Percentiles rank a stretch among this genome's conserved stretches.
These are phyloP conservation scores for Mycena filopes DNA, from an alignment of 768 basidiomycete species.

Conservation along the genomic window DNA sequence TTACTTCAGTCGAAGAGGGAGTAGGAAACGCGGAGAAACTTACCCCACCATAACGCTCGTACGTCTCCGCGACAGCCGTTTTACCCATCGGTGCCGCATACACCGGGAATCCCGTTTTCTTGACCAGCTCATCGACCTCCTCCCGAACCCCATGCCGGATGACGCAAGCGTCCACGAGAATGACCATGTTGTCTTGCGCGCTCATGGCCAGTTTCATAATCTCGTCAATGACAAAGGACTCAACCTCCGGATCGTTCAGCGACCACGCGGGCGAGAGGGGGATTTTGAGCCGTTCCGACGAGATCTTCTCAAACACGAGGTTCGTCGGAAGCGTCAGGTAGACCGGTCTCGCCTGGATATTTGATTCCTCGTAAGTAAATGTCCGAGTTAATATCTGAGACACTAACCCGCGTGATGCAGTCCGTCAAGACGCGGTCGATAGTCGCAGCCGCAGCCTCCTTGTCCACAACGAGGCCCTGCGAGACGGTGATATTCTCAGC, in stretches of 20 bases:
- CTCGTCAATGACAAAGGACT: slow-evolving; percentile 76
- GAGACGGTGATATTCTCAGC: slow-evolving; percentile 78
- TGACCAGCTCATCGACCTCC: slow-evolving; percentile 70
- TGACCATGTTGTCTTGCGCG: slow-evolving; percentile 73
- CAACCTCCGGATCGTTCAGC: slow-evolving; percentile 65
- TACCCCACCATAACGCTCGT: slow-evolving; percentile 83
- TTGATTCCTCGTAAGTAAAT: not conserved
- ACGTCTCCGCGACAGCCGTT: slow-evolving; percentile 72
- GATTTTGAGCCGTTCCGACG: slow-evolving; percentile 68
- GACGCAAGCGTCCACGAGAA: slow-evolving; percentile 85
- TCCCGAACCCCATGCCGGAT: slow-evolving; percentile 74
- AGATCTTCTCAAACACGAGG: slow-evolving; percentile 76
- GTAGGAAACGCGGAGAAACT: slow-evolving; percentile 39
- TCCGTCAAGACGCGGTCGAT: slow-evolving; percentile 84
- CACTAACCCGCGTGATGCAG: slow-evolving; percentile 61
- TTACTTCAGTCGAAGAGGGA: not conserved
- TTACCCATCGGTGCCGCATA: slow-evolving; percentile 88
- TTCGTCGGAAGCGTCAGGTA: slow-evolving; percentile 91
- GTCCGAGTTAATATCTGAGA: not conserved
- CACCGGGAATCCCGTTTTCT: slow-evolving; percentile 74
- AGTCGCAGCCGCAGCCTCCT: slow-evolving; percentile 65
- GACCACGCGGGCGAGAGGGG: slow-evolving; percentile 64
- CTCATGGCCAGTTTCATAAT: slow-evolving; percentile 72
- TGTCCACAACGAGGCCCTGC: slow-evolving; percentile 69
- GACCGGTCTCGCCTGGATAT: slow-evolving; percentile 71